Evolutionary conservation across 140 eudicot species (phyloP).

Genomic region (Bidens hawaiensis): DNA sequence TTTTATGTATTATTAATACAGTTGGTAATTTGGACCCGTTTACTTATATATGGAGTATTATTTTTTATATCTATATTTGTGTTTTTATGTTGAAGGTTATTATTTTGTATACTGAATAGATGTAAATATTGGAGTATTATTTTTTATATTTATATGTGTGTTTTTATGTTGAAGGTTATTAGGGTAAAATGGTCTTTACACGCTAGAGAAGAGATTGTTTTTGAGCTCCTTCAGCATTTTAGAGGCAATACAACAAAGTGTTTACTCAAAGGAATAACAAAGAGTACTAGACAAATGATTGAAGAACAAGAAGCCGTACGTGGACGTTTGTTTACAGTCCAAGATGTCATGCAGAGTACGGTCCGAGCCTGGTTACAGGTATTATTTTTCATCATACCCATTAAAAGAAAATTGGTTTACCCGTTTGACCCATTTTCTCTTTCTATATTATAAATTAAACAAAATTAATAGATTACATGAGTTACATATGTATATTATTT

Average conservation of each 20-base stretch:
- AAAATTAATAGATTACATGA: too few relatives aligned
- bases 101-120: too few relatives aligned
- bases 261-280: slow-evolving; percentile 67
- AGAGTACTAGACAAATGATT: slow-evolving; percentile 87
- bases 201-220: slow-evolving; percentile 95
- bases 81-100: too few relatives aligned
- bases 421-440: too few relatives aligned
- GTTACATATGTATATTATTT: too few relatives aligned
- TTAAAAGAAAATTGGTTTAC: not conserved
- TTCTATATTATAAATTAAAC: too few relatives aligned
- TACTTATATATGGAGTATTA: not conserved
- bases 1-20: not conserved
- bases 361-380: slow-evolving; percentile 97
- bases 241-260: slow-evolving; percentile 56
- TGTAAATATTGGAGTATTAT: too few relatives aligned
- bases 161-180: slow-evolving; percentile 52
- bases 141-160: not conserved
- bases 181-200: slow-evolving; percentile 98
- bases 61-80: too few relatives aligned
- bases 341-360: slow-evolving; percentile 97
- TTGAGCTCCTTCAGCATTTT: slow-evolving; percentile 89
- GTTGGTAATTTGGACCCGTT: not conserved
- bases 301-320: slow-evolving; percentile 98
- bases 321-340: slow-evolving; percentile 90
- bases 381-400: not conserved